These are phyloP conservation scores for Magnusiomyces suaveolens DNA, from an alignment of 1,139 yeast species.

Conservation along the genomic window DNA sequence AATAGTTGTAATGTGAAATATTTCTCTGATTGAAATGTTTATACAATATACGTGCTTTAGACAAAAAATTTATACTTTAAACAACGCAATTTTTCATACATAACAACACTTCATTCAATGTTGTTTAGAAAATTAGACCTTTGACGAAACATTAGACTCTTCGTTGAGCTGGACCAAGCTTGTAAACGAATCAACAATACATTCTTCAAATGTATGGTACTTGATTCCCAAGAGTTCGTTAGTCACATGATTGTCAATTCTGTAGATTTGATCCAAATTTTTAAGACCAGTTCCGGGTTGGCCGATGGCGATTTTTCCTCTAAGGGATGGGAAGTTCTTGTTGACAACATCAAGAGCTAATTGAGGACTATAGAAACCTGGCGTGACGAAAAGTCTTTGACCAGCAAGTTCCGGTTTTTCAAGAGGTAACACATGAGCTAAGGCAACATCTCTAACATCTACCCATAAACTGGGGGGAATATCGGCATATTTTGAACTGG, in stretches of 20 bases:
- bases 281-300: constrained; percentile 13
- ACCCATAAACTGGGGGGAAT: constrained; percentile 22
- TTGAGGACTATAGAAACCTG: constrained; percentile 32
- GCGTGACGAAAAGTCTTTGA: constrained; percentile 37
- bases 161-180: constrained; percentile 9
- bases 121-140: too few species aligned
- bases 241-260: constrained; percentile 12
- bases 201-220: constrained; percentile 12
- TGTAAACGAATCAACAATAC: constrained; percentile 12
- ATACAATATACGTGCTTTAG: too few species aligned
- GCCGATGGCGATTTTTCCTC: constrained; percentile 19
- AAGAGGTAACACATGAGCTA: constrained; percentile 41
- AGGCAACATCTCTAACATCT: constrained; percentile 48
- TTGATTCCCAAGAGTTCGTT: constrained; percentile 9
- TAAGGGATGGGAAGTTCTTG: constrained; percentile 33
- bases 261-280: neutral
- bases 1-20: too few species aligned
- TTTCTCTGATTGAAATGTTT: too few species aligned
- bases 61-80: too few species aligned
- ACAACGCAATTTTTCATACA: too few species aligned
- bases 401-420: constrained; percentile 31
- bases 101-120: too few species aligned
- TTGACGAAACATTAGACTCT: too few species aligned
- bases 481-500: constrained; percentile 9
- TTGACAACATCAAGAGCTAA: constrained; percentile 33